Conservation (phyloP, 345 rosid species). For the Salix viminalis region DNA sequence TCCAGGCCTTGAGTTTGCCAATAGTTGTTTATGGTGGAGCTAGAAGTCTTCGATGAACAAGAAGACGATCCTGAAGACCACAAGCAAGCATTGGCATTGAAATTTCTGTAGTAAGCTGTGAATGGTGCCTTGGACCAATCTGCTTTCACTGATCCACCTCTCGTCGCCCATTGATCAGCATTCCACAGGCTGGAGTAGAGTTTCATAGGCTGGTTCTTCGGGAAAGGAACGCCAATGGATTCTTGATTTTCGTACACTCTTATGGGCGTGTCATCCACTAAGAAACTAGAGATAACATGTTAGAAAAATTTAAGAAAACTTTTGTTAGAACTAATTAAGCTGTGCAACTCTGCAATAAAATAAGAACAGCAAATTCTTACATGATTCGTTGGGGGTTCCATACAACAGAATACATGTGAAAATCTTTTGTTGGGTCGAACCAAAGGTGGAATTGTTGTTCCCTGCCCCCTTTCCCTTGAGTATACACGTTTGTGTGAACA, state of each 20-base stretch:
- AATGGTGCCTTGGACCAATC: conserved; percentile 25
- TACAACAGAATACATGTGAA: conserved; percentile 19
- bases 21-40: background rate
- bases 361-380: conserved; percentile 5
- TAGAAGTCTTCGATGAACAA: background rate
- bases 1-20: conserved; percentile 19
- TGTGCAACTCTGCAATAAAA: too few relatives aligned
- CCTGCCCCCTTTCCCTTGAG: conserved; percentile 12
- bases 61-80: conserved; percentile 1
- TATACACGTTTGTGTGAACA: conserved; percentile 15
- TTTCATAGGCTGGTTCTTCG: conserved; percentile 16
- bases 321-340: too few relatives aligned
- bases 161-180: conserved; percentile 28
- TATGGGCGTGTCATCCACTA: conserved; percentile 18
- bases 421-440: conserved; percentile 20
- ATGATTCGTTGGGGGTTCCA: conserved; percentile 20
- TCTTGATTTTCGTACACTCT: conserved; percentile 18
- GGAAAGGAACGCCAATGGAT: conserved; percentile 18
- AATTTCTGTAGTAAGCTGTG: conserved; percentile 20
- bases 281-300: conserved; percentile 9
- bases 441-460: conserved; percentile 27
- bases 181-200: conserved; percentile 22
- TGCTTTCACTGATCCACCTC: conserved; percentile 22
- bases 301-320: background rate
- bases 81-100: conserved; percentile 8